These are phyloP conservation scores for Ostreobium quekettii DNA, from an alignment of 139 green algal genomes.

Conservation along the genomic window DNA sequence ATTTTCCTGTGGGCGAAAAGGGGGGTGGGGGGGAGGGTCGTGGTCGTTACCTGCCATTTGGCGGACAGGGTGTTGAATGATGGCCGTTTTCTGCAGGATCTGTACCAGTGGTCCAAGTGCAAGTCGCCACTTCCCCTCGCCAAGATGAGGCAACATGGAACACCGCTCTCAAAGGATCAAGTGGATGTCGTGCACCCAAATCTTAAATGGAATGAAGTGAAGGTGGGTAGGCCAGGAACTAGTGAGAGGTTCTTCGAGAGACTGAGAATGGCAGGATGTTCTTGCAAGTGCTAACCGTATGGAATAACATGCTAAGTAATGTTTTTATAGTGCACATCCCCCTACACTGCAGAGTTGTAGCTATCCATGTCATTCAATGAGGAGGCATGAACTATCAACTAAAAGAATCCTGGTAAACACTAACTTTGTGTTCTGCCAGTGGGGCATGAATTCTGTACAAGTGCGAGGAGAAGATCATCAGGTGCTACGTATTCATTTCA, in stretches of 20 bases:
- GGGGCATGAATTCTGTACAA: slow-evolving; percentile 39
- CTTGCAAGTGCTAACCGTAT: background rate
- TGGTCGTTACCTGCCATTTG: background rate
- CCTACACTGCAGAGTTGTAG: background rate
- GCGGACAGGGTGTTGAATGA: background rate
- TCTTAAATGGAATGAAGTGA: slow-evolving; percentile 13
- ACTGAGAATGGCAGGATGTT: background rate
- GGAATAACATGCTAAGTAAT: background rate
- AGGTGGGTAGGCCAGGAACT: slow-evolving; percentile 6
- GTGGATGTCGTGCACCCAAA: background rate
- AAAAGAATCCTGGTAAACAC: background rate
- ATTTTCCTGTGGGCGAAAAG: background rate
- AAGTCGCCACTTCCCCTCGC: background rate
- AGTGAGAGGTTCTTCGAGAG: too few relatives aligned
- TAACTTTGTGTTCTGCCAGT: slow-evolving; percentile 39
- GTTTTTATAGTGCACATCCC: background rate
- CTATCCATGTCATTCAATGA: background rate
- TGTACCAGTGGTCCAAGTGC: slow-evolving; percentile 7
- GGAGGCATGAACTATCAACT: background rate
- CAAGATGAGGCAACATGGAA: background rate
- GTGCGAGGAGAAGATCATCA: slow-evolving; percentile 44
- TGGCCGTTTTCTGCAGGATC: background rate
- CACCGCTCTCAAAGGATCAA: background rate
- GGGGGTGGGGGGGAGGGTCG: background rate
- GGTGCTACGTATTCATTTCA: slow-evolving; percentile 63